phyloP scores from a whole-genome alignment of 306 rosid species.

The Cajanus cajan region DNA sequence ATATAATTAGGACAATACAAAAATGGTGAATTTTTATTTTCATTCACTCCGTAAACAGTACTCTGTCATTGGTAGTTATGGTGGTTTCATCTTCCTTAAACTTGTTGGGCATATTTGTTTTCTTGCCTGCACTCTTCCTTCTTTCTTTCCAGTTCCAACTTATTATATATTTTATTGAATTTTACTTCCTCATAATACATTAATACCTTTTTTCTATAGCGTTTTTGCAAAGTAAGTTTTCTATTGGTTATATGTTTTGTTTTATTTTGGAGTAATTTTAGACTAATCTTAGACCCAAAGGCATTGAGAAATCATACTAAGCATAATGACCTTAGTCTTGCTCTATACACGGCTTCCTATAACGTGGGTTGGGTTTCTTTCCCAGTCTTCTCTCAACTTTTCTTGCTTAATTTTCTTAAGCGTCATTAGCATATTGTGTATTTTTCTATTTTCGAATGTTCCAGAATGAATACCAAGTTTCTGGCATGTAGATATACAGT shows the following conservation, averaged over 20 bases:
- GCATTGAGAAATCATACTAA: background rate
- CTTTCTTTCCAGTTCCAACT: too few species aligned
- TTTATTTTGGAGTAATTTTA: background rate
- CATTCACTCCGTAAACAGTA: background rate
- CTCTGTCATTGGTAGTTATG: background rate
- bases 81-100: background rate
- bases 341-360: background rate
- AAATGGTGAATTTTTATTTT: too few species aligned
- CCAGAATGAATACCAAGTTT: background rate
- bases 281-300: background rate
- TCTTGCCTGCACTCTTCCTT: too few species aligned
- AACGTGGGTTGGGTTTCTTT: background rate
- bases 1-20: too few species aligned
- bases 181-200: too few species aligned
- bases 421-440: background rate
- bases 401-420: background rate
- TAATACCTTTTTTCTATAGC: background rate
- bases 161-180: too few species aligned
- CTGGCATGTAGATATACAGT: background rate
- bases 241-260: background rate
- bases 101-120: too few species aligned
- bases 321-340: background rate
- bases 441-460: background rate
- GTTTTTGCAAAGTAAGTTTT: background rate
- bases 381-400: background rate